Base-by-base conservation (phyloP, 306 rosid species). In the Vicia villosa region DNA sequence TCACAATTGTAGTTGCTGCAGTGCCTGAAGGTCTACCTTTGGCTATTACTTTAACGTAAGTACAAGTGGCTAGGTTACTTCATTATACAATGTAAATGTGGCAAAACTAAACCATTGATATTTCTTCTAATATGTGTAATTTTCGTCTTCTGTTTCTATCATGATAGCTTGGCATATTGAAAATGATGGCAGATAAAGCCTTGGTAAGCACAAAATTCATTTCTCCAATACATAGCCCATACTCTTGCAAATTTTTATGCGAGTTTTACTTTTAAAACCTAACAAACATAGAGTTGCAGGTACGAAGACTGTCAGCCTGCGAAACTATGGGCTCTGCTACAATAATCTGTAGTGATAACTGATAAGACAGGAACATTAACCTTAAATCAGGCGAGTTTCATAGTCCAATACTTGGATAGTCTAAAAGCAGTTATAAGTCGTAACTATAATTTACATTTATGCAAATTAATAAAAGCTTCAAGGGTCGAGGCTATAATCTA, bases 241-340 rank as follows among this genome's bases (percentile, higher is more conserved):
- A 42, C 49, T 58, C 66, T 63, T 80, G 74, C 67, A 52, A 37
- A 63, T 58, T 68, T 66, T 24, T 40, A 36, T 75, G 38, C 40
- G 24, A 63, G 22, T 40, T 61, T 61, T 61, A 30, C 62, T 71
- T 66, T 54, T 50, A 32, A 21, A 78, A 43, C 69, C 54, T 87
- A 43, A 88, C 58, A 38, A 72, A 32, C 60, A 17, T 47, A 70
- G 30, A 62, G 59, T 47, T 80, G 60, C 85, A 94, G 99, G 99
- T 94, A 24, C 86, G 99, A 59, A 86, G 99, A 72, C 81, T 91
- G 79, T 94, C 99, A 46, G 95, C 97, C 37, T 94, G 99, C 77
- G 99, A 94, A 89, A 91, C 99, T 62, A 94, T 94, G 99, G 99
- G 99, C 60, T 94, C 97, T 65, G 95, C 99, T 71, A 91, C 97